Conservation (phyloP, 371 early-diverging fungal species). For the Mucor lusitanicus region DNA sequence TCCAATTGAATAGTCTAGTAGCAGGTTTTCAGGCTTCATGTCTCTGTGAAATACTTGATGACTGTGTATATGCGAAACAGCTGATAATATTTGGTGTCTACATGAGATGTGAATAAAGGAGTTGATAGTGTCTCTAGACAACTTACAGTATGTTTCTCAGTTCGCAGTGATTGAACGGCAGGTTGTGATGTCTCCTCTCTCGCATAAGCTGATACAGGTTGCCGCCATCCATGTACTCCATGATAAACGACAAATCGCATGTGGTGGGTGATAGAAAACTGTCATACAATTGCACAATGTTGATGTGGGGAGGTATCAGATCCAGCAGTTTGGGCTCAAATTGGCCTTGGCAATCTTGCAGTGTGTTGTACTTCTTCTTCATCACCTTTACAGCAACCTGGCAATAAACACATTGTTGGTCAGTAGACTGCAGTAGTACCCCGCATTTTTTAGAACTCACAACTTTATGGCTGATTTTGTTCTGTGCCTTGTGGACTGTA, state of each 20-base stretch:
- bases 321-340: slow-evolving; percentile 76
- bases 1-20: slow-evolving; percentile 43
- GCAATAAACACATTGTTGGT: background rate
- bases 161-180: slow-evolving; percentile 30
- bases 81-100: slow-evolving; percentile 81
- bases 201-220: slow-evolving; percentile 89
- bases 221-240: slow-evolving; percentile 91
- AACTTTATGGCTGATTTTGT: slow-evolving; percentile 73
- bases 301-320: slow-evolving; percentile 70
- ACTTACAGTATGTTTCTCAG: slow-evolving; percentile 38
- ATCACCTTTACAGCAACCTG: slow-evolving; percentile 95
- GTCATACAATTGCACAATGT: slow-evolving; percentile 84
- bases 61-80: slow-evolving; percentile 89
- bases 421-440: background rate
- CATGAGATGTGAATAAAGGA: background rate
- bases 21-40: slow-evolving; percentile 91
- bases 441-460: slow-evolving; percentile 40
- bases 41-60: slow-evolving; percentile 93
- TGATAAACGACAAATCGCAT: slow-evolving; percentile 83
- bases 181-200: slow-evolving; percentile 58
- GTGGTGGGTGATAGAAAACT: slow-evolving; percentile 78
- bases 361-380: slow-evolving; percentile 85
- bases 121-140: background rate
- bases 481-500: slow-evolving; percentile 78
- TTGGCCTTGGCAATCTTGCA: slow-evolving; percentile 78